phyloP scores from a whole-genome alignment of 2,329 filamentous ascomycete species.

The Phyllosticta citriasiana region DNA sequence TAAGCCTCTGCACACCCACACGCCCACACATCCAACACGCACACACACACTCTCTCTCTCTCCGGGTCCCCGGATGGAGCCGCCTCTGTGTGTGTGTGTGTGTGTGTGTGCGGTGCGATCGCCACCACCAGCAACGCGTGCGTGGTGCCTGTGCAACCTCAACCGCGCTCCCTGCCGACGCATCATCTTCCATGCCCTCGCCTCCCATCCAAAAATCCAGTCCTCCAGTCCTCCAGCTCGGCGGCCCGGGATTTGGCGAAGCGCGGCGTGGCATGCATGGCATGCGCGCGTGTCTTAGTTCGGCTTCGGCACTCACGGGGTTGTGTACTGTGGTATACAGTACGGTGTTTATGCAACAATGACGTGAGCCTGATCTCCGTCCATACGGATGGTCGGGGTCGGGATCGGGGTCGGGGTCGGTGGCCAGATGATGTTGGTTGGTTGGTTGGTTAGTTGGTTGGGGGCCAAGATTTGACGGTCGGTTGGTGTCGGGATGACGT shows the following conservation, averaged over 20 bases:
- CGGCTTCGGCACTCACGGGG: neutral
- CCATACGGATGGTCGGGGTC: neutral
- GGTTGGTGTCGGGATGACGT: neutral
- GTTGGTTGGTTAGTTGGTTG: neutral
- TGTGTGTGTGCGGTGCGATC: neutral
- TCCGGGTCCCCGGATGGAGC: neutral
- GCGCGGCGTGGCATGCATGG: neutral
- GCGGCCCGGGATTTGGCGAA: no score
- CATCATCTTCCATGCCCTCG: no score
- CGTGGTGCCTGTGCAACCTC: neutral
- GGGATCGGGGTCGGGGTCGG: neutral
- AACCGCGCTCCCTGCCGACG: no score
- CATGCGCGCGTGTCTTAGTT: neutral
- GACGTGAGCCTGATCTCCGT: neutral
- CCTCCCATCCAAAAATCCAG: no score
- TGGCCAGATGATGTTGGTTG: neutral
- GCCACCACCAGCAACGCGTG: neutral
- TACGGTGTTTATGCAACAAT: neutral
- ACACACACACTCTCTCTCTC: neutral
- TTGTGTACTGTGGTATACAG: neutral
- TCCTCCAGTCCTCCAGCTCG: no score
- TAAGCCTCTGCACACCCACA: neutral
- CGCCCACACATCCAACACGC: neutral
- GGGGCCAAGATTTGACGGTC: neutral
- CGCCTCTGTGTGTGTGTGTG: neutral